Evolutionary conservation across 1,284 basidiomycete genomes (phyloP).

Genomic region (Agaricales sp.): DNA sequence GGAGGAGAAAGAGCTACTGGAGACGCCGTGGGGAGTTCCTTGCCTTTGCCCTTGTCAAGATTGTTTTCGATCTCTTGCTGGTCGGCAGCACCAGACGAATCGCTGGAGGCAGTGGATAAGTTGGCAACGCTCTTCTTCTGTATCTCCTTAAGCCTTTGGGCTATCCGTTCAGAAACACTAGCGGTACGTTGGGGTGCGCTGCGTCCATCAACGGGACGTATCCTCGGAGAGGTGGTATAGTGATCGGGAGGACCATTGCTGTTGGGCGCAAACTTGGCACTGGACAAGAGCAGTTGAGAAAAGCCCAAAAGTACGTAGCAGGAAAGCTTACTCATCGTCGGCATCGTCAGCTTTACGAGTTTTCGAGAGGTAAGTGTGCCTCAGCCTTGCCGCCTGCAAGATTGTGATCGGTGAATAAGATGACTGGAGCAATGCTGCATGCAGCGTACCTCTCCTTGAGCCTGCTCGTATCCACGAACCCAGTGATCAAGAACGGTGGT

Average conservation of each 20-base stretch:
- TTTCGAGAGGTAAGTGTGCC: constrained; percentile 70
- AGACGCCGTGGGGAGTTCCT: constrained; percentile 36
- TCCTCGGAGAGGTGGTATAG: constrained; percentile 67
- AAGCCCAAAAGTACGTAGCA: neutral
- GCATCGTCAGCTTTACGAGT: constrained; percentile 77
- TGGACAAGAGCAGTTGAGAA: constrained; percentile 17
- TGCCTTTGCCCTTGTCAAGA: constrained; percentile 73
- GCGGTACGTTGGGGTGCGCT: constrained; percentile 47
- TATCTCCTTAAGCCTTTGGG: constrained; percentile 63
- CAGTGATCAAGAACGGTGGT: constrained; percentile 55
- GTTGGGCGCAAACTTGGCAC: constrained; percentile 78
- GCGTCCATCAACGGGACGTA: constrained; percentile 45
- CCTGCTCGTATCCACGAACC: constrained; percentile 60
- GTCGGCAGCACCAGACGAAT: constrained; percentile 7
- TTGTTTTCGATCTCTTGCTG: constrained; percentile 33
- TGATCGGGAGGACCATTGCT: constrained; percentile 42
- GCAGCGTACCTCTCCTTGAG: constrained; percentile 41
- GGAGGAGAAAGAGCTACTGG: constrained; percentile 49
- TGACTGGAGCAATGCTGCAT: too few species aligned
- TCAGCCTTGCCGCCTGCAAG: constrained; percentile 52
- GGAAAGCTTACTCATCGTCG: constrained; percentile 71
- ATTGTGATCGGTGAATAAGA: too few species aligned
- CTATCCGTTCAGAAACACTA: constrained; percentile 71
- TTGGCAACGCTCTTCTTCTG: constrained; percentile 41
- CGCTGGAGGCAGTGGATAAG: constrained; percentile 22